These are phyloP conservation scores for Beauveria scarabaeidicola DNA, from an alignment of 2,329 filamentous ascomycete genomes.

Conservation along the genomic window DNA sequence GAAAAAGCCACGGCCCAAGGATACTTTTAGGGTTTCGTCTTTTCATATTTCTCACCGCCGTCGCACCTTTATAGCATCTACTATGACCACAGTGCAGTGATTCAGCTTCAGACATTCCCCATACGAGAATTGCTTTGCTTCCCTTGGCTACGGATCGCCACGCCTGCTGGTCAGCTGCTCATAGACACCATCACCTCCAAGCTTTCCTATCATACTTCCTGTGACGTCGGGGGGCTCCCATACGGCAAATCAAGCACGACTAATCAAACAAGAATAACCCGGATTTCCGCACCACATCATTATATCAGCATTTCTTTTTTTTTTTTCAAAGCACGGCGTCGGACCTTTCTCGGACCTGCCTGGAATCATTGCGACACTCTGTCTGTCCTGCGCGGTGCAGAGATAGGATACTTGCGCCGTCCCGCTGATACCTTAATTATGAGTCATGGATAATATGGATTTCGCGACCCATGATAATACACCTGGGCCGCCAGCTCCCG, in stretches of 20 bases:
- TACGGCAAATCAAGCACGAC: not conserved
- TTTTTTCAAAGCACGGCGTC: not conserved
- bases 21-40: too few species aligned
- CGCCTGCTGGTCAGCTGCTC: not conserved
- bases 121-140: not conserved
- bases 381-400: not conserved
- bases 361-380: not conserved
- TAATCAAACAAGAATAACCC: not conserved
- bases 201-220: not conserved
- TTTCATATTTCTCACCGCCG: too few species aligned
- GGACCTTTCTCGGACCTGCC: not conserved
- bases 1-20: not conserved
- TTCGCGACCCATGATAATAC: conserved; percentile 21
- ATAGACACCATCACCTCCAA: not conserved
- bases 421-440: not conserved
- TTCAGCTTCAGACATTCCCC: not conserved
- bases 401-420: not conserved
- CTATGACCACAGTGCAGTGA: too few species aligned
- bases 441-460: conserved; percentile 25
- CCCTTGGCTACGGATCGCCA: not conserved
- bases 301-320: not conserved
- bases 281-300: not conserved
- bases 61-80: not conserved
- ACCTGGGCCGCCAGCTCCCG: conserved; percentile 7
- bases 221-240: not conserved